Evolutionary conservation across 768 basidiomycete genomes (phyloP).

Genomic region (Phanerochaete carnosa): DNA sequence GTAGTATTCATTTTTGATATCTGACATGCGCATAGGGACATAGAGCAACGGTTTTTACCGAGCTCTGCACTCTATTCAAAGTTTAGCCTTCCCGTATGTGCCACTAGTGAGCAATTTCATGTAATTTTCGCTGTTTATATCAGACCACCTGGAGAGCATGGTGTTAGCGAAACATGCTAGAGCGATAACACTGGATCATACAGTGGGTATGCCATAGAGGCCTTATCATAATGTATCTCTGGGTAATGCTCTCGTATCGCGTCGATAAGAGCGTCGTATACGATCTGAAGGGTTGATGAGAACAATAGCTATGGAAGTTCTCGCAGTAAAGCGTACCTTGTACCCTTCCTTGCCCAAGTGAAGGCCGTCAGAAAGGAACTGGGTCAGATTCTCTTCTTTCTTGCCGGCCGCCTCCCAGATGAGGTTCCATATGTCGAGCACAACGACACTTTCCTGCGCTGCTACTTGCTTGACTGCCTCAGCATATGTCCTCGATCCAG

Average conservation of each 20-base stretch:
- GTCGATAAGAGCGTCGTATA: conserved; percentile 59
- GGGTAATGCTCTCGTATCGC: conserved; percentile 59
- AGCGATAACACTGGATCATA: conserved; percentile 18
- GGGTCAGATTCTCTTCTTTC: conserved; percentile 47
- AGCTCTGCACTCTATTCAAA: too few species aligned
- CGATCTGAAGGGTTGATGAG: conserved; percentile 40
- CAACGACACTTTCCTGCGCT: conserved; percentile 46
- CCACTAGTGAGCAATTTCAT: not conserved
- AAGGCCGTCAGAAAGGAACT: conserved; percentile 69
- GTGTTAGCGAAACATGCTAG: not conserved
- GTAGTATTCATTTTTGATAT: too few species aligned
- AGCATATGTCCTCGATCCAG: conserved; percentile 66
- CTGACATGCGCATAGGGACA: too few species aligned
- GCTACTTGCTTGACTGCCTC: conserved; percentile 66
- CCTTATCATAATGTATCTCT: conserved; percentile 62
- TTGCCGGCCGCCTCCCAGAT: conserved; percentile 67
- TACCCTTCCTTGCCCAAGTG: conserved; percentile 77
- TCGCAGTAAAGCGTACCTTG: conserved; percentile 40
- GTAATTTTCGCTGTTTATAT: not conserved
- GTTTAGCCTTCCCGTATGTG: not conserved
- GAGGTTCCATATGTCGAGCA: conserved; percentile 70
- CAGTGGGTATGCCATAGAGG: conserved; percentile 43
- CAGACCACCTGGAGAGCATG: not conserved
- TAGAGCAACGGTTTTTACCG: too few species aligned
- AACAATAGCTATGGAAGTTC: not conserved